Base-by-base conservation (phyloP, 768 basidiomycete species). In the Suillus plorans region DNA sequence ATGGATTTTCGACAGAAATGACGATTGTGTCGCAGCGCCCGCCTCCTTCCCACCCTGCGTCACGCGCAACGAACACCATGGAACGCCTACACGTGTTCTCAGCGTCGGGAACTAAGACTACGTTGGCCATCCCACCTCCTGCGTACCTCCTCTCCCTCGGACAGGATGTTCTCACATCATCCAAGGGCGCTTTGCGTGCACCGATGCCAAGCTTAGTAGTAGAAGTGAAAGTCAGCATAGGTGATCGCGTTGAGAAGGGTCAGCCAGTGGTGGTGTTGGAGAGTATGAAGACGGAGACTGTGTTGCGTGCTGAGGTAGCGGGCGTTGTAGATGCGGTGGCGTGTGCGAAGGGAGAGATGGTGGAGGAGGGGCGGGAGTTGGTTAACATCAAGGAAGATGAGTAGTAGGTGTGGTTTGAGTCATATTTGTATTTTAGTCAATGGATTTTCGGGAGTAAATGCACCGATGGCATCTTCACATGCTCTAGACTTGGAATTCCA, bases 231-330 rank as follows among this genome's bases (percentile, higher is more conserved):
- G 95, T 96, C 41, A 82, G 82, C 64, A 80, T 85, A 1, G 95
- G 95, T 5, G 90, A 96, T 60, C 80, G 76, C 16, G 91, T 97
- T 47, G 88, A 89, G 77, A 88, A 85, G 71, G 94, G 93, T 0
- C 91, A 95, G 72, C 86, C 85, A 9, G 82, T 94, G 10, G 87
- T 95, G 37, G 86, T 96, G 6, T 77, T 97, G 72, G 95, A 97
- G 79, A 97, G 95, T 72, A 98, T 97, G 95, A 98, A 98, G 86
- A 97, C 95, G 68, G 95, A 97, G 79, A 96, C 91, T 45, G 91
- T 94, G 49, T 75, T 97, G 67, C 82, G 94, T 62, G 87, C 93
- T 16, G 84, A 87, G 65, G 80, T 79, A 9, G 79, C 84, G 44
- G 95, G 94, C 5, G 79, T 88, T 6, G 89, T 97, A 9, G 87